Base-by-base conservation (phyloP, 805 yeast species). In the Saccharomycopsis microspora region DNA sequence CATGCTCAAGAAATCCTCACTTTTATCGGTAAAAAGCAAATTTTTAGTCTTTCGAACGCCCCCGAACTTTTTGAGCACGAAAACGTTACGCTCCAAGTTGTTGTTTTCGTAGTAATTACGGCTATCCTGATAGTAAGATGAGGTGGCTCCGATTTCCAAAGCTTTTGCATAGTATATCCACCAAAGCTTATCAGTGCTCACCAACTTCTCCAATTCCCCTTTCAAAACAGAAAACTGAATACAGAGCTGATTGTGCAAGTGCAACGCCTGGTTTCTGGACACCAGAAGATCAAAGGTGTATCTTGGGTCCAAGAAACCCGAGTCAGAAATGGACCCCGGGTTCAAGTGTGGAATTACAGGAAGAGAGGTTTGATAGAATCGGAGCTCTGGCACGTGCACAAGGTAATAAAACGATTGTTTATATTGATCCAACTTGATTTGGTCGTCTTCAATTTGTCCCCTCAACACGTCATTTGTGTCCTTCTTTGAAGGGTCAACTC, bases 121-220 rank as follows among this genome's bases (percentile, higher is more conserved):
- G 9, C 33, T 19, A 9, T 10, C 7, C 8, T 10, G 33, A 7
- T 27, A n/a, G 11, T 39, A 9, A 8, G 9, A 9, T n/a, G 11
- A 9, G 2, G 29, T 41, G 8, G 10, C n/a, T 34, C 8, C 8
- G 36, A 34, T 34, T 34, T 34, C 36, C n/a, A 41, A 41, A 8
- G 39, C 9, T 34, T 34, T 11, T 34, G 32, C 46, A 29, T 33
- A 49, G 30, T 49, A 51, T n/a, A 51, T 46, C 52, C 54, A 51
- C 54, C 54, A 51, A 36, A 49, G 46, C 33, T 51, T 51, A n/a
- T 49, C 49, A 7, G 54, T 51, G 38, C 44, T 51, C 8, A 49
- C 28, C 35, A 51, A 30, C 32, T 51, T 51, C 35, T 51, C 54
- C 8, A 28, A 11, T 3, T 41, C 43, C 5, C 33, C 42, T n/a